Conservation (phyloP, 345 rosid species). For the Cardamine chenopodiifolia region DNA sequence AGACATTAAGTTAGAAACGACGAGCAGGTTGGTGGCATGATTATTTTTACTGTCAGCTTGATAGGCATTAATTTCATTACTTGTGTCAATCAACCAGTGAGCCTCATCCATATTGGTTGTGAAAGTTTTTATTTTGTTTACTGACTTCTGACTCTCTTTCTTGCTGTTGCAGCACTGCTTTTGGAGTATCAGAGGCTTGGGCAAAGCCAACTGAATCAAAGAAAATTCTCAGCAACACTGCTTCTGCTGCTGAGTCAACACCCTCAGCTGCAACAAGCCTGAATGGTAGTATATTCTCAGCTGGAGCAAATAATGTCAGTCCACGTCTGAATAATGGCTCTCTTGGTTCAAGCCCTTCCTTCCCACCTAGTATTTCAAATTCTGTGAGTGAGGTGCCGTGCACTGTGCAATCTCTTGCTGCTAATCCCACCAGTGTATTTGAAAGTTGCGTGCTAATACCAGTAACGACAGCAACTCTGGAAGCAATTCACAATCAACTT, state of each 20-base stretch:
- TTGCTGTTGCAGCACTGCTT: constrained; percentile 56
- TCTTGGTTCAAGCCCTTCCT: constrained; percentile 42
- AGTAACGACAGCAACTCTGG: constrained; percentile 25
- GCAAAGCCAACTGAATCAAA: constrained; percentile 48
- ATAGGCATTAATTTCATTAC: constrained; percentile 14
- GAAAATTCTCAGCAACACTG: constrained; percentile 41
- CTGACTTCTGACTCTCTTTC: constrained; percentile 28
- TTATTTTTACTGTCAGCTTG: constrained; percentile 5
- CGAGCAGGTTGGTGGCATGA: constrained; percentile 42
- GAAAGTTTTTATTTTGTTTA: constrained; percentile 28
- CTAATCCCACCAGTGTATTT: constrained; percentile 31
- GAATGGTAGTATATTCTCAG: constrained; percentile 49
- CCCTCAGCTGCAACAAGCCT: constrained; percentile 47
- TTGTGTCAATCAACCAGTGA: constrained; percentile 27
- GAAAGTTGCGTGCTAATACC: constrained; percentile 25
- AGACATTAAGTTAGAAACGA: constrained; percentile 28
- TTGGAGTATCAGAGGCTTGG: constrained; percentile 41
- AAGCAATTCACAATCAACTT: constrained; percentile 39
- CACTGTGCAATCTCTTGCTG: constrained; percentile 31
- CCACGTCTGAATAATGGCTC: constrained; percentile 51
- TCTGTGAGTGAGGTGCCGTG: constrained; percentile 41
- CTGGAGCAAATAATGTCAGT: constrained; percentile 41
- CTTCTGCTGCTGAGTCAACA: constrained; percentile 40
- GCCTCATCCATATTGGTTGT: constrained; percentile 34
- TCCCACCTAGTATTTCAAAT: constrained; percentile 39